Percentiles rank a stretch among this genome's conserved stretches.
These are phyloP conservation scores for Gamsiella multidivaricata DNA, from an alignment of 192 early-diverging fungal genomes.

Conservation along the genomic window DNA sequence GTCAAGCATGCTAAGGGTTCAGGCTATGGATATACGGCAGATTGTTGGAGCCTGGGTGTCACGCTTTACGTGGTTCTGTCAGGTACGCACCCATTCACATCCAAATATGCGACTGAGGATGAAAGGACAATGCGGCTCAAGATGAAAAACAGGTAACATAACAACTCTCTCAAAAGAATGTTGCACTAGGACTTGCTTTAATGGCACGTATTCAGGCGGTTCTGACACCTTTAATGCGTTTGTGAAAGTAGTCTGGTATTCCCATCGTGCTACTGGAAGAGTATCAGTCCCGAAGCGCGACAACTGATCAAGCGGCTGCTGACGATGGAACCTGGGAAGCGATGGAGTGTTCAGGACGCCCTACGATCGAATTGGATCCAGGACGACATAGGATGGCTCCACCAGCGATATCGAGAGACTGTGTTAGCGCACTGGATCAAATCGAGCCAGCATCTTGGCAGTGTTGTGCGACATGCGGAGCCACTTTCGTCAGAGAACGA, in stretches of 20 bases:
- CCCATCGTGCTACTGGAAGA: slow-evolving; percentile 61
- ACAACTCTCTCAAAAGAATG: not conserved
- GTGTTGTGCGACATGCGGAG: not conserved
- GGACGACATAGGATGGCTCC: slow-evolving; percentile 51
- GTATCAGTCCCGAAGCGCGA: slow-evolving; percentile 55
- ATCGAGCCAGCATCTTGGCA: not conserved
- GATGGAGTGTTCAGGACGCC: slow-evolving; percentile 63
- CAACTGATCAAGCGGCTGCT: slow-evolving; percentile 58
- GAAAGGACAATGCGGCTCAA: slow-evolving; percentile 25
- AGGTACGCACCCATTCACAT: slow-evolving; percentile 45
- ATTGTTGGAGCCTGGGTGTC: slow-evolving; percentile 84
- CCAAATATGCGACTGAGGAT: slow-evolving; percentile 18
- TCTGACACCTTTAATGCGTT: slow-evolving; percentile 50
- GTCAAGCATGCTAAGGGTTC: slow-evolving; percentile 25
- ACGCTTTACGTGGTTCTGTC: slow-evolving; percentile 82
- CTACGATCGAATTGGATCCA: slow-evolving; percentile 69
- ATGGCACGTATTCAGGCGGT: not conserved
- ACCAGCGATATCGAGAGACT: slow-evolving; percentile 53
- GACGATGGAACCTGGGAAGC: slow-evolving; percentile 54
- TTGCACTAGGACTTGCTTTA: not conserved
- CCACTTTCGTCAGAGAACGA: not conserved
- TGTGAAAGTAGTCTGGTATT: slow-evolving; percentile 54
- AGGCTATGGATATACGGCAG: slow-evolving; percentile 69
- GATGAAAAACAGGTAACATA: slow-evolving; percentile 12
- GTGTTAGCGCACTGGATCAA: slow-evolving; percentile 20